phyloP scores from a whole-genome alignment of 1,284 basidiomycete genomes.

The Apiotrichum laibachii region DNA sequence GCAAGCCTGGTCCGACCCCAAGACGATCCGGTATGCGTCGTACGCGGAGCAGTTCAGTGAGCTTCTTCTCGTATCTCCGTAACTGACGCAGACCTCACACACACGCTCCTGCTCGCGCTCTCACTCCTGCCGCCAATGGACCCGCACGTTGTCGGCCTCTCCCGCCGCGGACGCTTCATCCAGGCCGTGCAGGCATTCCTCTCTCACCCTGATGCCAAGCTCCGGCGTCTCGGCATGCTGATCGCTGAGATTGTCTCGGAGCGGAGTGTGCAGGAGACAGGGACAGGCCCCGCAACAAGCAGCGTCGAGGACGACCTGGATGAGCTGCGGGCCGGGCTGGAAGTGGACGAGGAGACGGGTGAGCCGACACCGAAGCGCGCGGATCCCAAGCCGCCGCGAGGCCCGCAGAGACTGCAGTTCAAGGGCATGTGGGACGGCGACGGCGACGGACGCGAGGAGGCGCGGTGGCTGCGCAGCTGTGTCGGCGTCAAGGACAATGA shows the following conservation, averaged over 20 bases:
- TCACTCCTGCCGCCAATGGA: conserved; percentile 61
- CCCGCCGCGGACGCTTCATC: conserved; percentile 64
- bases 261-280: conserved; percentile 27
- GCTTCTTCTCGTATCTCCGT: conserved; percentile 7
- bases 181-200: conserved; percentile 72
- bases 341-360: conserved; percentile 34
- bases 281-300: not conserved
- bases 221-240: conserved; percentile 91
- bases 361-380: conserved; percentile 6
- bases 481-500: conserved; percentile 59
- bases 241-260: conserved; percentile 67
- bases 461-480: conserved; percentile 59
- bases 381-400: conserved; percentile 5
- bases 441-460: conserved; percentile 67
- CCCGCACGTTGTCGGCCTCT: conserved; percentile 46
- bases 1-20: conserved; percentile 48
- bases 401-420: conserved; percentile 69
- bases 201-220: conserved; percentile 67
- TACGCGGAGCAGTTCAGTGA: conserved; percentile 44
- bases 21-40: conserved; percentile 48
- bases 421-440: conserved; percentile 72
- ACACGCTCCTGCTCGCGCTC: conserved; percentile 64
- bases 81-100: conserved; percentile 61
- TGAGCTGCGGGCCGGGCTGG: conserved; percentile 42
- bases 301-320: conserved; percentile 37